Evolutionary conservation across 2,329 filamentous ascomycete species (phyloP).

Genomic region (Dothistroma pini): DNA sequence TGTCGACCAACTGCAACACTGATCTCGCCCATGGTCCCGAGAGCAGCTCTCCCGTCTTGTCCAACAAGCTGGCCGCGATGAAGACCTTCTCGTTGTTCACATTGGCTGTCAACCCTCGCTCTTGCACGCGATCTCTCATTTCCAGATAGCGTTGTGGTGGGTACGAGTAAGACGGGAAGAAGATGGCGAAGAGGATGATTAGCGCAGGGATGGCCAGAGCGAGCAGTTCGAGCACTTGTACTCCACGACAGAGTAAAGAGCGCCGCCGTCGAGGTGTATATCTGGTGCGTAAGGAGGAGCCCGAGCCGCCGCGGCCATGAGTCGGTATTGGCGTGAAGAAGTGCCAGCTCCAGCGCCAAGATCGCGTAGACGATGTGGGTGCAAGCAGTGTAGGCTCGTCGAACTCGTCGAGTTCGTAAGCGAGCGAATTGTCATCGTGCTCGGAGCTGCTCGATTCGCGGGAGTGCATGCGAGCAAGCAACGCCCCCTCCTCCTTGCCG

Average conservation of each 20-base stretch:
- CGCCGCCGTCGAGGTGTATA: slow-evolving; percentile 19
- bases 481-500: slow-evolving; percentile 12
- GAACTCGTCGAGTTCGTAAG: slow-evolving; percentile 17
- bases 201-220: slow-evolving; percentile 19
- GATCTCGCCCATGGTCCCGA: slow-evolving; percentile 61
- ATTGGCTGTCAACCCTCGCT: slow-evolving; percentile 42
- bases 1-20: slow-evolving; percentile 58
- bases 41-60: slow-evolving; percentile 58
- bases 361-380: slow-evolving; percentile 4
- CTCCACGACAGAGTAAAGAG: slow-evolving; percentile 13
- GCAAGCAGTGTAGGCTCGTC: slow-evolving; percentile 11
- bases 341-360: slow-evolving; percentile 1
- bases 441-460: slow-evolving; percentile 9
- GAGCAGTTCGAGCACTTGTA: slow-evolving; percentile 15
- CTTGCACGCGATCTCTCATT: slow-evolving; percentile 36
- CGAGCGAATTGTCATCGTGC: slow-evolving; percentile 10
- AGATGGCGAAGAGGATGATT: slow-evolving; percentile 44
- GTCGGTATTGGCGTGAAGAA: slow-evolving; percentile 6
- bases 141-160: slow-evolving; percentile 51
- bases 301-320: slow-evolving; percentile 11
- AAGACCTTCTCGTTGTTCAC: slow-evolving; percentile 63
- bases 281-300: slow-evolving; percentile 7
- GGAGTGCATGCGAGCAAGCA: slow-evolving; percentile 12
- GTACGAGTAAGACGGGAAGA: slow-evolving; percentile 56
- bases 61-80: slow-evolving; percentile 68